Conservation (phyloP, 2,329 filamentous ascomycete species). For the Lachnellula arida region DNA sequence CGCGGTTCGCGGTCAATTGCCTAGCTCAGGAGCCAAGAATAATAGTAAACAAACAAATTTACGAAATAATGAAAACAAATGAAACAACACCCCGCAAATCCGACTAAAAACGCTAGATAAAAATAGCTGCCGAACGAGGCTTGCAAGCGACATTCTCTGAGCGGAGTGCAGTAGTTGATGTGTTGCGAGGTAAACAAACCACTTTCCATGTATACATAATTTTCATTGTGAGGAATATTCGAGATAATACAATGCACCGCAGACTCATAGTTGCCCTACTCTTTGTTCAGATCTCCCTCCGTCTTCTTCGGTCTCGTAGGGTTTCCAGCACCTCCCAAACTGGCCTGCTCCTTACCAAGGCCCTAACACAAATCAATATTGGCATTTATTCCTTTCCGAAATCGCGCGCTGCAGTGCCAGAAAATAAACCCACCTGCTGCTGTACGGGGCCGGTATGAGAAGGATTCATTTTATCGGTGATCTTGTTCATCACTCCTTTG, state of each 20-base stretch:
- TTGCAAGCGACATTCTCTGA: too few species aligned
- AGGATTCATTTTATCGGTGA: neutral
- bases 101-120: too few species aligned
- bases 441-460: neutral
- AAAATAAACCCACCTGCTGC: neutral
- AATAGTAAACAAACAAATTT: too few species aligned
- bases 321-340: neutral
- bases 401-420: neutral
- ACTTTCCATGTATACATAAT: too few species aligned
- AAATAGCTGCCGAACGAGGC: too few species aligned
- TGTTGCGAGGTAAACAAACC: too few species aligned
- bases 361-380: neutral
- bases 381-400: neutral
- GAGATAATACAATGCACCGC: neutral
- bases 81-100: too few species aligned
- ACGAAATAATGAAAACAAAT: too few species aligned
- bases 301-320: neutral
- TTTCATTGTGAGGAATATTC: constrained; percentile 18
- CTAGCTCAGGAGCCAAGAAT: too few species aligned
- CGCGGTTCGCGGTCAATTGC: too few species aligned
- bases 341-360: neutral
- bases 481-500: neutral
- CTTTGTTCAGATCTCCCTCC: neutral
- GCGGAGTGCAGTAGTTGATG: too few species aligned
- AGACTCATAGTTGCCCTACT: neutral